Percentiles rank a stretch among this genome's conserved stretches.
phyloP scores from a whole-genome alignment of 2,329 filamentous ascomycete genomes.

The Cladorrhinum sp. region DNA sequence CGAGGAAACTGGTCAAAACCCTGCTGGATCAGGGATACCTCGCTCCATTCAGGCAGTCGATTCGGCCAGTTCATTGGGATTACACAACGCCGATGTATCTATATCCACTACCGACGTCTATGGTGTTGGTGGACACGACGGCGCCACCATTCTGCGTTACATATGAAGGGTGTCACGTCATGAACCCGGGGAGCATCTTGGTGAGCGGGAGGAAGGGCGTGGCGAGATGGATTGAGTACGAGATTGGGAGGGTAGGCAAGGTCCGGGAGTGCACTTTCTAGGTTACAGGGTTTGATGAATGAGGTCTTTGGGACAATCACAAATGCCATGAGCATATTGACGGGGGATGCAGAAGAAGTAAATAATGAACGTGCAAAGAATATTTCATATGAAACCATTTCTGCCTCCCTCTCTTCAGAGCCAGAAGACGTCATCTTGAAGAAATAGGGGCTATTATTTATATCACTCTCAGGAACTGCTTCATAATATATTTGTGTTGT shows the following conservation, averaged over 20 bases:
- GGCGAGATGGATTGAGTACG: conserved; percentile 86
- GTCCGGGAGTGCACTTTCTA: conserved; percentile 54
- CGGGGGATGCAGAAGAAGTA: background rate
- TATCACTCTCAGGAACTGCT: too few relatives aligned
- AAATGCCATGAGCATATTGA: too few relatives aligned
- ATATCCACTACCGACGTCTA: conserved; percentile 81
- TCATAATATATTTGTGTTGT: background rate
- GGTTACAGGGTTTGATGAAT: background rate
- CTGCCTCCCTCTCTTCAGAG: too few relatives aligned
- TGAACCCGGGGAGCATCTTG: conserved; percentile 83
- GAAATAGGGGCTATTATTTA: too few relatives aligned
- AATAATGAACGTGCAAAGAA: background rate
- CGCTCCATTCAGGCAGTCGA: conserved; percentile 76
- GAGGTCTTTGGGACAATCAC: background rate
- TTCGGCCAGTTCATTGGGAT: conserved; percentile 87
- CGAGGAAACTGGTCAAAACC: conserved; percentile 82
- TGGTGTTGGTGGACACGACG: conserved; percentile 80
- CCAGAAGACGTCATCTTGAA: background rate
- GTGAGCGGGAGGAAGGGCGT: conserved; percentile 65
- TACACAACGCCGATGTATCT: conserved; percentile 72
- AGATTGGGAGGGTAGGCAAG: conserved; percentile 60
- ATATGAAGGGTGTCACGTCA: conserved; percentile 92
- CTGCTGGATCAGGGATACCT: conserved; percentile 87
- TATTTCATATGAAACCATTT: too few relatives aligned
- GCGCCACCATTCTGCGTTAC: conserved; percentile 80